A percentile compares a stretch with the other conserved stretches of the same genome.
Conservation (phyloP, 169 alveolate genomes). For the Amoebophrya sp. region DNA sequence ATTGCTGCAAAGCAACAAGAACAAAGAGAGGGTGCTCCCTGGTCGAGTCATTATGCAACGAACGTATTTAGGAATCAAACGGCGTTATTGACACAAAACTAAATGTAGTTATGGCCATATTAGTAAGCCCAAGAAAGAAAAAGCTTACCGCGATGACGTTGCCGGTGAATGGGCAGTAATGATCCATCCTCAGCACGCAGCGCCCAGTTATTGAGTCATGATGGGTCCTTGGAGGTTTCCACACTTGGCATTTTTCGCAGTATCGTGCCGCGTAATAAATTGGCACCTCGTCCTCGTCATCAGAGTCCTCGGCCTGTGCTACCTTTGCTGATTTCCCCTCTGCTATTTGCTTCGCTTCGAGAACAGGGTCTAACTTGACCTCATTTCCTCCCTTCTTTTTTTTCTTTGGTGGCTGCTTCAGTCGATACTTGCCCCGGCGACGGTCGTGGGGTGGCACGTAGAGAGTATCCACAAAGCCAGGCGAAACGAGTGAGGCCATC, state of each 20-base stretch:
- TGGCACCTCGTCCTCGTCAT: background rate
- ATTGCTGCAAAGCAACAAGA: no score
- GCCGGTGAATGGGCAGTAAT: constrained; percentile 8
- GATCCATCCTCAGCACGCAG: background rate
- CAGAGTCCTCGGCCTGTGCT: background rate
- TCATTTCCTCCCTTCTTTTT: background rate
- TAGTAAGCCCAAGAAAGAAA: background rate
- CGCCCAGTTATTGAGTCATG: background rate
- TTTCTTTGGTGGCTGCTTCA: background rate
- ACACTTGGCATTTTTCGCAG: background rate
- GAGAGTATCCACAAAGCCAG: background rate
- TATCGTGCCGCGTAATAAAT: background rate
- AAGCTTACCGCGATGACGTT: background rate
- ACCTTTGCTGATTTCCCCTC: background rate
- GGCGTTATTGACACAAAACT: background rate
- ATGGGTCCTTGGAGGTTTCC: background rate
- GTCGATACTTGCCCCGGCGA: background rate
- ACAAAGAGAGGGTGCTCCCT: no score
- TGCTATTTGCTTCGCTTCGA: background rate
- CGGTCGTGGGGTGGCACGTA: background rate
- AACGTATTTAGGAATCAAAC: background rate
- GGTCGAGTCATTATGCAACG: background rate
- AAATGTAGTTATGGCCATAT: background rate
- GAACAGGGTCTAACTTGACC: background rate
- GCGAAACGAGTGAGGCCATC: background rate